Conservation (phyloP, 495 filamentous ascomycete genomes). For the Staphylotrichum longicolle region DNA sequence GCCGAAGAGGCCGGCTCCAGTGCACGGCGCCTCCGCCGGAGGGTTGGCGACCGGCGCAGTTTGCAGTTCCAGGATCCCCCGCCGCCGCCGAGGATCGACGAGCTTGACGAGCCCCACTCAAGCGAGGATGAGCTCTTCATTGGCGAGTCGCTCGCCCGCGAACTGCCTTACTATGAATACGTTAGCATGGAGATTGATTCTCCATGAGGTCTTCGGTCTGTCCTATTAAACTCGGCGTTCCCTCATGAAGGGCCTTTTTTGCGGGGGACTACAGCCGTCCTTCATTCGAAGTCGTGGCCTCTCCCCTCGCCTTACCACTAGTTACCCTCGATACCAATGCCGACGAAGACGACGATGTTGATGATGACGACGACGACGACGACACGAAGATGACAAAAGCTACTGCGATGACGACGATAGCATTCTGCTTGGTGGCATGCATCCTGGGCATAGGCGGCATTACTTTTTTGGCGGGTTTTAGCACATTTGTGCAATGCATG, state of each 20-base stretch:
- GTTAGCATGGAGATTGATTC: constrained; percentile 49
- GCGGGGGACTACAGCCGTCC: no score
- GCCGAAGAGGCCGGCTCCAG: constrained; percentile 44
- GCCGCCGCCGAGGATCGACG: constrained; percentile 50
- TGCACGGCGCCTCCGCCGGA: constrained; percentile 48
- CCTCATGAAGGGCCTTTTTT: background rate
- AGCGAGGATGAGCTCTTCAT: constrained; percentile 49
- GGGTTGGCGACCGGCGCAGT: constrained; percentile 47
- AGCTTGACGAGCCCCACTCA: constrained; percentile 51
- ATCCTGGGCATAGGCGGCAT: constrained; percentile 12
- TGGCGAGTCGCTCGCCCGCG: constrained; percentile 43
- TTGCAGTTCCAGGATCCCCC: constrained; percentile 48
- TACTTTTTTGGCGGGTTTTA: background rate
- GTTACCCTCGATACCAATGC: background rate
- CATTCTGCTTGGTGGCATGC: constrained; percentile 3
- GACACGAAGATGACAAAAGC: constrained; percentile 14
- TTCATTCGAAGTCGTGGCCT: no score
- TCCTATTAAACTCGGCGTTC: background rate
- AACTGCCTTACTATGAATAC: constrained; percentile 50
- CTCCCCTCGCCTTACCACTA: background rate
- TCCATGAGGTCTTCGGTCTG: constrained; percentile 27
- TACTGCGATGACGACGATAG: constrained; percentile 2
- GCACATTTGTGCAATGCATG: background rate
- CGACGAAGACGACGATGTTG: constrained; percentile 7
- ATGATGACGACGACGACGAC: constrained; percentile 20